These are phyloP conservation scores for Hanseniaspora lindneri DNA, from an alignment of 805 yeast species.

Conservation along the genomic window DNA sequence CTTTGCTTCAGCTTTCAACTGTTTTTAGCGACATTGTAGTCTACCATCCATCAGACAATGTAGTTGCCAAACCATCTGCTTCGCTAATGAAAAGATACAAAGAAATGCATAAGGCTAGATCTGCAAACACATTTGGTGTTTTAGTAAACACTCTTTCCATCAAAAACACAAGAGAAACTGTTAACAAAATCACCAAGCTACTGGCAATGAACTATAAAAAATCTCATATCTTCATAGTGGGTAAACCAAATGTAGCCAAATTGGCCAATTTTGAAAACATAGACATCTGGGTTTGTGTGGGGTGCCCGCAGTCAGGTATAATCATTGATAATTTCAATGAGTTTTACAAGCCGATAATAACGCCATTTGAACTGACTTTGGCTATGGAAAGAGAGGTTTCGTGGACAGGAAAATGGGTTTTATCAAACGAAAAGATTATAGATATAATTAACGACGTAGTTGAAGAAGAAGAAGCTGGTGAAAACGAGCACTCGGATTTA, in stretches of 20 bases:
- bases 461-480: constrained; percentile 23
- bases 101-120: constrained; percentile 75
- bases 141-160: constrained; percentile 82
- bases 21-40: constrained; percentile 45
- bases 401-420: constrained; percentile 93
- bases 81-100: constrained; percentile 74
- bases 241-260: constrained; percentile 95
- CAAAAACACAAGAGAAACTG: constrained; percentile 54
- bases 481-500: constrained; percentile 17
- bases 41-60: constrained; percentile 36
- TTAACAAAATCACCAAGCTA: constrained; percentile 48
- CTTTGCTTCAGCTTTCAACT: constrained; percentile 63
- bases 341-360: constrained; percentile 79
- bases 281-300: constrained; percentile 88
- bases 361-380: constrained; percentile 80
- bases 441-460: constrained; percentile 29
- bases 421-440: constrained; percentile 54
- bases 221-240: constrained; percentile 88
- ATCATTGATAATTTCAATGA: constrained; percentile 68
- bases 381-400: constrained; percentile 64
- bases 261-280: constrained; percentile 90
- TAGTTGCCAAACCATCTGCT: constrained; percentile 61
- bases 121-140: constrained; percentile 86
- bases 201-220: constrained; percentile 73
- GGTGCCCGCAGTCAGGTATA: constrained; percentile 90